These are phyloP conservation scores for Spiromastix sp. DNA, from an alignment of 2,329 filamentous ascomycete species.

Conservation along the genomic window DNA sequence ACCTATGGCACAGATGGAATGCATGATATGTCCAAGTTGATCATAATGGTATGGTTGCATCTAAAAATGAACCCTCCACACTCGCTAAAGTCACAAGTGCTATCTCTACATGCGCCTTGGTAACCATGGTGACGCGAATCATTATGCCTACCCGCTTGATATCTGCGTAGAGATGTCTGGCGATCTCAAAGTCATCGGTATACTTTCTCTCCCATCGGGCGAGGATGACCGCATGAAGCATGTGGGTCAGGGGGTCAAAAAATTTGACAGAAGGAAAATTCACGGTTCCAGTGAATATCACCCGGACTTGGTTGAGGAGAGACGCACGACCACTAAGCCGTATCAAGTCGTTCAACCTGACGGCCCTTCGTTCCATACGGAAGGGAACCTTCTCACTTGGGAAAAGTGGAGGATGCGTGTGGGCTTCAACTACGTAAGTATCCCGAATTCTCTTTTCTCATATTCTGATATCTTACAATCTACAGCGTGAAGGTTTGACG, in stretches of 20 bases:
- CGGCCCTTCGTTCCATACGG: constrained; percentile 52
- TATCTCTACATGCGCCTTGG: constrained; percentile 33
- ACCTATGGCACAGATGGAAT: constrained; percentile 46
- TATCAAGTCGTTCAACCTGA: constrained; percentile 63
- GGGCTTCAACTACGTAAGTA: constrained; percentile 32
- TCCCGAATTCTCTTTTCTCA: constrained; percentile 19
- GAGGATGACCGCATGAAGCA: constrained; percentile 22
- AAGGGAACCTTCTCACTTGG: constrained; percentile 43
- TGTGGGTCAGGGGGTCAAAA: constrained; percentile 21
- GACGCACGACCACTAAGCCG: constrained; percentile 44
- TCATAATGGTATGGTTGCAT: background rate
- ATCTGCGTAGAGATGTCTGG: constrained; percentile 36
- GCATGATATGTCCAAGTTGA: constrained; percentile 34
- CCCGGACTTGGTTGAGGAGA: constrained; percentile 11
- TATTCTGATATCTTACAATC: too few species aligned
- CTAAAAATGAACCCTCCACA: background rate
- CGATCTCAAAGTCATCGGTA: constrained; percentile 37
- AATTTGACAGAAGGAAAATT: constrained; percentile 35
- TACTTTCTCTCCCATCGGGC: constrained; percentile 39
- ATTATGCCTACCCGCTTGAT: constrained; percentile 49
- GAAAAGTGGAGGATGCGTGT: constrained; percentile 62
- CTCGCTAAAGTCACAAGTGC: constrained; percentile 21
- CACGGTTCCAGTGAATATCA: constrained; percentile 21
- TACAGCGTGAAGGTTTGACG: constrained; percentile 62
- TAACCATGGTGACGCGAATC: constrained; percentile 40